Evolutionary conservation across 495 filamentous ascomycete species (phyloP).

Genomic region (Tuber microsphaerosporum): DNA sequence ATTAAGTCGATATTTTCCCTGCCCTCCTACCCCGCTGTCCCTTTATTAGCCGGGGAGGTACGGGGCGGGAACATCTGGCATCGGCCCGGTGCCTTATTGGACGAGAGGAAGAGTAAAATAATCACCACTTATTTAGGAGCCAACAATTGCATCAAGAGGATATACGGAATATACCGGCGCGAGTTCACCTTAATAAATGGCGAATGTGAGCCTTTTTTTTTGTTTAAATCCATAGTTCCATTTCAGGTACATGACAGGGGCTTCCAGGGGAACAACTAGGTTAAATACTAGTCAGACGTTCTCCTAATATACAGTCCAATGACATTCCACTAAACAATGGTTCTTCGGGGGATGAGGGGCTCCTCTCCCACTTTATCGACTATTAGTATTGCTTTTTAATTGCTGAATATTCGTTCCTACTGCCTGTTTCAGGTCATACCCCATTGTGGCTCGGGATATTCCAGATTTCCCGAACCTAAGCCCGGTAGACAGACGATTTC

Average conservation of each 20-base stretch:
- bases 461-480: not conserved
- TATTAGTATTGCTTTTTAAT: conserved; percentile 54
- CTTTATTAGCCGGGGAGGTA: not conserved
- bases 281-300: conserved; percentile 39
- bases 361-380: conserved; percentile 46
- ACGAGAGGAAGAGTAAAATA: conserved; percentile 44
- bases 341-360: conserved; percentile 53
- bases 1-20: not conserved
- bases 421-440: too few species aligned
- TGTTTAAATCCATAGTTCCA: too few species aligned
- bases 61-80: conserved; percentile 17
- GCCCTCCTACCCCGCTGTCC: not conserved
- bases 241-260: too few species aligned
- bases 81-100: conserved; percentile 46
- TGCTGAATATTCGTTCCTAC: conserved; percentile 44
- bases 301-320: conserved; percentile 9
- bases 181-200: conserved; percentile 47
- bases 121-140: conserved; percentile 43
- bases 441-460: too few species aligned
- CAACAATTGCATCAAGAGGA: conserved; percentile 13
- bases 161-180: conserved; percentile 47
- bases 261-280: too few species aligned
- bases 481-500: conserved; percentile 50
- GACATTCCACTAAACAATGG: conserved; percentile 7
- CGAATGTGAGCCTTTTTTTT: conserved; percentile 32